A percentile compares a stretch with the other conserved stretches of the same genome.
Evolutionary conservation across 176 grass and related monocot genomes (phyloP).

Genomic region (Neostapfia colusana): DNA sequence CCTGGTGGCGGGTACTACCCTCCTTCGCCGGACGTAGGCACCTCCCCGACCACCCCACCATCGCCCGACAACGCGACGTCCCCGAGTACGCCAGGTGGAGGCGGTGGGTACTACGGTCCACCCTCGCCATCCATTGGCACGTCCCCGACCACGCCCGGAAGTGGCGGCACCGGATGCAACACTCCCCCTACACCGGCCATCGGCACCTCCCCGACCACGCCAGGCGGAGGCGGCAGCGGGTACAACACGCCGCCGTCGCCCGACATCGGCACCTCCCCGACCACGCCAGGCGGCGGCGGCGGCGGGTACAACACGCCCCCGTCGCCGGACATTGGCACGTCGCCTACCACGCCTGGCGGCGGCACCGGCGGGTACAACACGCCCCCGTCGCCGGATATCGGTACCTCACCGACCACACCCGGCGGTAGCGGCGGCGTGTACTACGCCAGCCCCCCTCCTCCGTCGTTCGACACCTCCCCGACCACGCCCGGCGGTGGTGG

Average conservation of each 20-base stretch:
- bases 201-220: conserved; percentile 21
- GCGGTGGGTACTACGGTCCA: not conserved
- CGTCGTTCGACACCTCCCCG: not conserved
- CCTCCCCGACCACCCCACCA: conserved; percentile 1
- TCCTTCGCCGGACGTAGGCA: conserved; percentile 19
- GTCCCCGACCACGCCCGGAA: not conserved
- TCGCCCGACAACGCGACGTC: conserved; percentile 12
- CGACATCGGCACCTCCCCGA: not conserved
- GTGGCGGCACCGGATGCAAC: not conserved
- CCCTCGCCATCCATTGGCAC: not conserved
- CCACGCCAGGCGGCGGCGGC: not conserved
- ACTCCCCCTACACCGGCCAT: conserved; percentile 27
- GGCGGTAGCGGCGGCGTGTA: not conserved
- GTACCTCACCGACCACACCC: not conserved
- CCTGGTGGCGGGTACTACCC: not conserved
- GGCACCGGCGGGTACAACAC: not conserved
- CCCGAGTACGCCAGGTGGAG: not conserved
- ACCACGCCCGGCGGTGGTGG: conserved; percentile 18
- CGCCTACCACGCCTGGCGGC: not conserved
- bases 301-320: not conserved
- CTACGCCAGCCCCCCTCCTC: not conserved
- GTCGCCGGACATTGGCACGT: not conserved
- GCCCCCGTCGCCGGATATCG: conserved; percentile 20
- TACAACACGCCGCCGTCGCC: not conserved
- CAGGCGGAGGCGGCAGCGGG: not conserved